Evolutionary conservation across 352 stramenopile species (phyloP).

Genomic region (Phytophthora hybrid): DNA sequence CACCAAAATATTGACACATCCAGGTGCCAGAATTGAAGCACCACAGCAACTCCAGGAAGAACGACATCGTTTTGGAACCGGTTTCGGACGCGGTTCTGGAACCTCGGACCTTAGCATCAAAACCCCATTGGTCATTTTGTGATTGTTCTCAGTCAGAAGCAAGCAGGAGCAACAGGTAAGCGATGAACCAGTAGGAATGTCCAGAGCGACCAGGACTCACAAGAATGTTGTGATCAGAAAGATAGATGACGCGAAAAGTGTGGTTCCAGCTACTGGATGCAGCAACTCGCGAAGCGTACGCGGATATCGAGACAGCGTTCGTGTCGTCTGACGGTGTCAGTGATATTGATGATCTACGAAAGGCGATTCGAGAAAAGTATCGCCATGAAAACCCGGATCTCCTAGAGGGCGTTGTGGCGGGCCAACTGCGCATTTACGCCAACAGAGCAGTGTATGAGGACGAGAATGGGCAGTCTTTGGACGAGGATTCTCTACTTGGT

Average conservation of each 20-base stretch:
- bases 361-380: background rate
- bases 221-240: background rate
- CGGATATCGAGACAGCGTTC: background rate
- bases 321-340: background rate
- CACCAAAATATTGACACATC: constrained; percentile 38
- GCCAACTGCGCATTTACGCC: background rate
- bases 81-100: background rate
- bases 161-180: too few relatives aligned
- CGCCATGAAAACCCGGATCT: background rate
- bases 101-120: too few relatives aligned
- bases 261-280: constrained; percentile 3
- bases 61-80: background rate
- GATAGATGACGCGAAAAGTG: background rate
- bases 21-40: background rate
- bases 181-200: too few relatives aligned
- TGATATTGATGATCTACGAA: background rate
- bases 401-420: background rate
- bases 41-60: background rate
- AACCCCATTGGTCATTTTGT: too few relatives aligned
- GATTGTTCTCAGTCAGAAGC: too few relatives aligned
- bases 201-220: too few relatives aligned
- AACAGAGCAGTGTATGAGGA: constrained; percentile 18
- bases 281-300: background rate
- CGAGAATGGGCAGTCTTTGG: constrained; percentile 12
- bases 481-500: background rate